A percentile compares a stretch with the other conserved stretches of the same genome.
These are phyloP conservation scores for Camelina hispida DNA, from an alignment of 345 rosid species.

Conservation along the genomic window DNA sequence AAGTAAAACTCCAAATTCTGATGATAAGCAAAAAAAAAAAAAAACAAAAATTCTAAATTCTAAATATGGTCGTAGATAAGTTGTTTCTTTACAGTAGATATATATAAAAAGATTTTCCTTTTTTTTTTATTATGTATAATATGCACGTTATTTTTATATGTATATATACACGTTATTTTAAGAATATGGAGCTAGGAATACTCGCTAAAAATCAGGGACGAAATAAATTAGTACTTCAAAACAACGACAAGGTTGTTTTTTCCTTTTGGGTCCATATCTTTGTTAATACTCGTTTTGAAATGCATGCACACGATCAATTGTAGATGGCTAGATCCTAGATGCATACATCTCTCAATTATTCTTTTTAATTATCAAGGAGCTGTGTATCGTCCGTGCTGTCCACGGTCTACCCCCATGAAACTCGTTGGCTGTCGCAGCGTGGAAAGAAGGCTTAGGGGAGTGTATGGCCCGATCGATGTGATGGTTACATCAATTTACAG, in stretches of 20 bases:
- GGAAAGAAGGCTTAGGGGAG: slow-evolving; percentile 1
- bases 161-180: no score
- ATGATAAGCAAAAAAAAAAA: not conserved
- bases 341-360: slow-evolving; percentile 21
- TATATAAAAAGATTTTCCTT: no score
- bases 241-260: slow-evolving; percentile 21
- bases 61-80: not conserved
- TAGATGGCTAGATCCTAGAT: not conserved
- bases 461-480: slow-evolving; percentile 13
- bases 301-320: slow-evolving; percentile 30
- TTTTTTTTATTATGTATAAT: no score
- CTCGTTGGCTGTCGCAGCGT: not conserved
- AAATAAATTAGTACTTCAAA: slow-evolving; percentile 20
- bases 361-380: slow-evolving; percentile 9
- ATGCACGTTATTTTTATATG: no score
- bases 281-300: slow-evolving; percentile 29
- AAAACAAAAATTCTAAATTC: not conserved
- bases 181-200: not conserved
- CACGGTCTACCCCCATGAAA: slow-evolving; percentile 31
- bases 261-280: slow-evolving; percentile 27
- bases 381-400: slow-evolving; percentile 34
- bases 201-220: not conserved
- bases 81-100: not conserved
- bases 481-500: slow-evolving; percentile 20
- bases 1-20: not conserved